Conservation (phyloP, 257 asterid genomes). For the Ballota nigra region DNA sequence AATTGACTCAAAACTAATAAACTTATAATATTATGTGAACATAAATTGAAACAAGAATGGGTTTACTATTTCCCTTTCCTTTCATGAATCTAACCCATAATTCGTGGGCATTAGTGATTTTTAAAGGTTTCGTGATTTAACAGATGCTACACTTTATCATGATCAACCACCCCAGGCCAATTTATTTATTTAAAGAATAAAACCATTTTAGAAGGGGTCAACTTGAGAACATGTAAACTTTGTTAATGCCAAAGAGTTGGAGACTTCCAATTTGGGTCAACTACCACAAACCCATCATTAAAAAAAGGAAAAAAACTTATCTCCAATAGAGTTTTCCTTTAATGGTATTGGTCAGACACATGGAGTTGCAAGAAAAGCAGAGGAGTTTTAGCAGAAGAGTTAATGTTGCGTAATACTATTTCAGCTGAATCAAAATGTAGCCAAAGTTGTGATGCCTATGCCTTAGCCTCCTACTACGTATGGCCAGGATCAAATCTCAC, state of each 20-base stretch:
- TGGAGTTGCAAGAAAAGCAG: slow-evolving; percentile 21
- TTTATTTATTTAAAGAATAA: background rate
- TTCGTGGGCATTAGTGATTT: too few species aligned
- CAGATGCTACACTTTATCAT: too few species aligned
- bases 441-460: slow-evolving; percentile 43
- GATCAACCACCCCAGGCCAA: too few species aligned
- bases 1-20: background rate
- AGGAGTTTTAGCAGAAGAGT: background rate
- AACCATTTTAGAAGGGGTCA: background rate
- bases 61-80: background rate
- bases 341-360: background rate
- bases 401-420: slow-evolving; percentile 15
- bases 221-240: background rate
- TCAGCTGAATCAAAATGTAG: slow-evolving; percentile 42
- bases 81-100: background rate
- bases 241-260: background rate
- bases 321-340: background rate
- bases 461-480: slow-evolving; percentile 64
- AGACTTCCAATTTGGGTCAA: background rate
- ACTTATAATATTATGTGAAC: background rate
- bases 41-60: background rate
- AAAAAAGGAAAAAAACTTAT: background rate
- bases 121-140: too few species aligned
- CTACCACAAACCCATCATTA: background rate
- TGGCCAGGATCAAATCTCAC: slow-evolving; percentile 52